Base-by-base conservation (phyloP, 768 basidiomycete species). In the Fomitopsis serialis region DNA sequence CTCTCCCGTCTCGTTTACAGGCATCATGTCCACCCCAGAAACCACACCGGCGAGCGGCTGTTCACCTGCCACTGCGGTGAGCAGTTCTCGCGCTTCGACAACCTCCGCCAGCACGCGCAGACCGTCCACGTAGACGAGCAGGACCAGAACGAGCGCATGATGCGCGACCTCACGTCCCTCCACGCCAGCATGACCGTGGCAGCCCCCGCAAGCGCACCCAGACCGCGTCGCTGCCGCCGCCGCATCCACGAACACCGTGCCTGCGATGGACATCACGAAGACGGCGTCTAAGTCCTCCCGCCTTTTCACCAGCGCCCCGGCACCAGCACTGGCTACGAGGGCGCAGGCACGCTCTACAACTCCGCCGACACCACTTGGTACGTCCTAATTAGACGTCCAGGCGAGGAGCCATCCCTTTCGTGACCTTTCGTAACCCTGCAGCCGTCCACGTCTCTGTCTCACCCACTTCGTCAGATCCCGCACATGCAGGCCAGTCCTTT, bases 21-120 rank as follows among this genome's bases (percentile, higher is more conserved):
- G n/a, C n/a, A n/a, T 12, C 57, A 51, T 25, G 42, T 57, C 53
- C 54, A n/a, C 53, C 64, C 11, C 72, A 98, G 95, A 61, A 98
- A 98, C 79, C 96, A 98, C 70, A 98, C 96, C 4, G 96, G 96
- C 57, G 96, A 98, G 67, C 85, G 94, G 19, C 96, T 96, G 17
- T 98, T 98, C 70, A 82, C 85, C 37, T 98, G 96, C 65, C 95
- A 98, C 67, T 98, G 96, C 74, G 81, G 85, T 12, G 94, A 96
- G 69, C 87, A 95, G 59, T 98, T 98, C 67, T 94, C 92, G 5
- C 85, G 96, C 12, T 84, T 98, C 66, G 96, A 98, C 72, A 98
- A 98, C 65, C 80, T 98, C 2, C 85, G 96, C 44, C 96, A 98
- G 67, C 96, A 98, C 69, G 92, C 94, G 0, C 90, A 95, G 77